phyloP scores from a whole-genome alignment of 1,284 basidiomycete species.

The Inonotus obliquus region DNA sequence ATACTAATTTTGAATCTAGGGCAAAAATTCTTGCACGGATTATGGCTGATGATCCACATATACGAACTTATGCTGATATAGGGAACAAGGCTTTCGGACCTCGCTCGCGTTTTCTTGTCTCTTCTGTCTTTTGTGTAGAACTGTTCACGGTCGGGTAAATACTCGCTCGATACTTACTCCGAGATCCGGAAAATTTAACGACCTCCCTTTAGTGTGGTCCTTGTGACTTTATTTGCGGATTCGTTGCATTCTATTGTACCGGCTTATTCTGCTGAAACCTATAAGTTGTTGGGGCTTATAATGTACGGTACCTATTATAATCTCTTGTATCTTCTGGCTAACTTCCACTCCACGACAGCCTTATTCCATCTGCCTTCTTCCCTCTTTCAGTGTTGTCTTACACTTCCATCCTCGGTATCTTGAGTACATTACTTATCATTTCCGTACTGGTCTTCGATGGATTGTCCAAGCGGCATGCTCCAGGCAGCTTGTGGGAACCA shows the following conservation, averaged over 20 bases:
- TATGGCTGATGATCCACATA: conserved; percentile 62
- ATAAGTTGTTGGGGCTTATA: conserved; percentile 71
- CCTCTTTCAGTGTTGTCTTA: conserved; percentile 83
- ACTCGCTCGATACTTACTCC: conserved; percentile 5
- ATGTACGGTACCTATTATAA: conserved; percentile 45
- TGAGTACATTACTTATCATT: conserved; percentile 76
- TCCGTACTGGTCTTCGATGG: conserved; percentile 84
- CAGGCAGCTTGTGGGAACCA: conserved; percentile 80
- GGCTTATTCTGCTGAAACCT: conserved; percentile 58
- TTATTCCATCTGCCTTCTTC: conserved; percentile 81
- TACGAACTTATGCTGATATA: conserved; percentile 86
- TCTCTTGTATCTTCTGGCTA: neutral
- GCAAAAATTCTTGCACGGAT: conserved; percentile 81
- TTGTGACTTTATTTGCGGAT: conserved; percentile 85
- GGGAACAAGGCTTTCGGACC: conserved; percentile 84
- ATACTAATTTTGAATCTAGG: conserved; percentile 34
- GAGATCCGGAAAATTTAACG: neutral
- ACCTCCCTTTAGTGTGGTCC: conserved; percentile 55
- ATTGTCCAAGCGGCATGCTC: conserved; percentile 68
- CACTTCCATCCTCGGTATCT: conserved; percentile 79
- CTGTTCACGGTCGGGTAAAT: conserved; percentile 73
- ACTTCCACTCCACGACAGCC: conserved; percentile 34
- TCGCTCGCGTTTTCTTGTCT: conserved; percentile 63
- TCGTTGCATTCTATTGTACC: conserved; percentile 75
- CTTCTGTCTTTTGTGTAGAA: conserved; percentile 78